A percentile compares a stretch with the other conserved stretches of the same genome.
These are phyloP conservation scores for Malassezia globosa DNA, from an alignment of 1,284 basidiomycete genomes.

Conservation along the genomic window DNA sequence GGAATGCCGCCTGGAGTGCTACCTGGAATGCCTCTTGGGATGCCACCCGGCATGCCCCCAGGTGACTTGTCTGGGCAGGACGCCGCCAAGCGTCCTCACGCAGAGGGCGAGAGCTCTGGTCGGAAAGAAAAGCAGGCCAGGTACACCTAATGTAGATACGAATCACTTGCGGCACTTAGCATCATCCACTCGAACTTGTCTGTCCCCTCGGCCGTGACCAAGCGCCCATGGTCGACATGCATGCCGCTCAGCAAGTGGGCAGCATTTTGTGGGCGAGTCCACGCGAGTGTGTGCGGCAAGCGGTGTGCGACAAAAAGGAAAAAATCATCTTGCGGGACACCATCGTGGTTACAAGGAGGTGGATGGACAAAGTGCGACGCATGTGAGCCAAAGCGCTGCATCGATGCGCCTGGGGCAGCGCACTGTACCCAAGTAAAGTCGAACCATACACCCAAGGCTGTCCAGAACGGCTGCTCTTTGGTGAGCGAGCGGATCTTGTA, in stretches of 20 bases:
- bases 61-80: neutral
- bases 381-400: constrained; percentile 1
- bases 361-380: neutral
- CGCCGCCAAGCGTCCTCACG: neutral
- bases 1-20: constrained; percentile 1
- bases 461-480: constrained; percentile 71
- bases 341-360: constrained; percentile 10
- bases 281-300: neutral
- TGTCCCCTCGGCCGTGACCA: constrained; percentile 6
- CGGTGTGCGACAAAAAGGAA: constrained; percentile 9
- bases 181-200: constrained; percentile 34
- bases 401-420: neutral
- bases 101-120: neutral
- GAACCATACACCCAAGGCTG: constrained; percentile 71
- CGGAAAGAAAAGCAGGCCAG: neutral
- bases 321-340: constrained; percentile 14
- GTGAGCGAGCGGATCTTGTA: constrained; percentile 64
- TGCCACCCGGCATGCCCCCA: constrained; percentile 2
- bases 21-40: constrained; percentile 2
- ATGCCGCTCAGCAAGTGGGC: constrained; percentile 20
- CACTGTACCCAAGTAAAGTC: constrained; percentile 55
- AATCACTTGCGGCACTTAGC: constrained; percentile 12
- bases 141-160: constrained; percentile 8
- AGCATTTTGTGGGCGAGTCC: constrained; percentile 22
- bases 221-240: constrained; percentile 12